These are phyloP conservation scores for Pseudohalonectria lignicola DNA, from an alignment of 2,329 filamentous ascomycete species.

Conservation along the genomic window DNA sequence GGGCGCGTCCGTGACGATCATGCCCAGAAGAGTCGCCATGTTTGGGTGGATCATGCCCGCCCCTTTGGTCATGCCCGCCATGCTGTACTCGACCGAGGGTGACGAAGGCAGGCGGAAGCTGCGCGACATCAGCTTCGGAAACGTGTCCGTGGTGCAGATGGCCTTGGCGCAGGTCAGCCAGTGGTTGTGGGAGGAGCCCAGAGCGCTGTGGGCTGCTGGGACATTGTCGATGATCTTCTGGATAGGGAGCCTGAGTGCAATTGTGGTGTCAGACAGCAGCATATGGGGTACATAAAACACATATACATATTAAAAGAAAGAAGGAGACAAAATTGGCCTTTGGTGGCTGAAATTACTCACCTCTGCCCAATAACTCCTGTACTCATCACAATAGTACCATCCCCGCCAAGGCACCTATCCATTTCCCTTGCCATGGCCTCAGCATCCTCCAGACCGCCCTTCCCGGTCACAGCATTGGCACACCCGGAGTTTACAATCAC, in stretches of 20 bases:
- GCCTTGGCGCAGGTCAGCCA: constrained; percentile 82
- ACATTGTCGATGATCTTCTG: constrained; percentile 79
- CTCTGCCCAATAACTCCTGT: constrained; percentile 95
- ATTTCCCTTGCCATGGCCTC: constrained; percentile 70
- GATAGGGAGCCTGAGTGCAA: constrained; percentile 82
- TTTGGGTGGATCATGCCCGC: constrained; percentile 99
- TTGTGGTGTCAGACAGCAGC: constrained; percentile 26
- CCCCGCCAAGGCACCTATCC: constrained; percentile 46
- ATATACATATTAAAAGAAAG: too few species aligned
- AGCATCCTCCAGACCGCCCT: constrained; percentile 81
- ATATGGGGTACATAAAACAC: constrained; percentile 3
- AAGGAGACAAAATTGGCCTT: too few species aligned
- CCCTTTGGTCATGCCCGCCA: constrained; percentile 94
- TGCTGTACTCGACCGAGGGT: constrained; percentile 62
- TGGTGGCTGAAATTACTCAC: too few species aligned
- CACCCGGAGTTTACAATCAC: constrained; percentile 93
- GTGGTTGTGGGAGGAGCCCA: constrained; percentile 68
- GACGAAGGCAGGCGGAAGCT: constrained; percentile 78
- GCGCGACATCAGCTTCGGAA: constrained; percentile 85
- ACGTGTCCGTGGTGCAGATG: constrained; percentile 97
- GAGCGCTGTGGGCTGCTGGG: constrained; percentile 58
- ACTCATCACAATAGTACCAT: constrained; percentile 86
- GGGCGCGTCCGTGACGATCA: constrained; percentile 85
- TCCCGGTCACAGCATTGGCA: constrained; percentile 93
- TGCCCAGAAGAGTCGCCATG: constrained; percentile 90